Percentiles rank a stretch among this genome's conserved stretches.
phyloP scores from a whole-genome alignment of 2,329 filamentous ascomycete species.

The Neonectria hederae region DNA sequence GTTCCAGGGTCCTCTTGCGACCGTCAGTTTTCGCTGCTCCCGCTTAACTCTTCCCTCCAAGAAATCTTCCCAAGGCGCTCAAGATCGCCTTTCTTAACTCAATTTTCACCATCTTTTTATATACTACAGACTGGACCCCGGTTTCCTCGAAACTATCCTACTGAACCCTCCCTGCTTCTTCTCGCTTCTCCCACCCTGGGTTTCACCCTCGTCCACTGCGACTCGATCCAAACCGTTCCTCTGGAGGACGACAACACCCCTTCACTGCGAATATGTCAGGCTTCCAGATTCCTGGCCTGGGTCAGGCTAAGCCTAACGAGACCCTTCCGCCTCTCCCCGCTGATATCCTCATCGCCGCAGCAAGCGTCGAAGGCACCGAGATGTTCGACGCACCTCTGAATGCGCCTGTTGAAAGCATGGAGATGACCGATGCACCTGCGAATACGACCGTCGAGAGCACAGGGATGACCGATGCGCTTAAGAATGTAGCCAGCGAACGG shows the following conservation, averaged over 20 bases:
- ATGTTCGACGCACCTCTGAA: conserved; percentile 27
- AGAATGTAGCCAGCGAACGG: conserved; percentile 12
- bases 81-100: not conserved
- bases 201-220: not conserved
- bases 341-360: conserved; percentile 45
- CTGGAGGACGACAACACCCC: not conserved
- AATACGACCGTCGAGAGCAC: conserved; percentile 11
- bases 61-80: conserved; percentile 5
- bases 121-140: no score
- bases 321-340: conserved; percentile 50
- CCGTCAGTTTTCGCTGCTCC: not conserved
- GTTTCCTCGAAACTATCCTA: no score
- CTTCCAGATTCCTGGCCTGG: conserved; percentile 56
- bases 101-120: no score
- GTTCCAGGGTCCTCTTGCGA: conserved; percentile 27
- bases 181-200: not conserved
- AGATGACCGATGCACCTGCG: conserved; percentile 30
- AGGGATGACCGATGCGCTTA: conserved; percentile 33
- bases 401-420: conserved; percentile 22
- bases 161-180: not conserved
- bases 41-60: not conserved
- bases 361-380: conserved; percentile 40
- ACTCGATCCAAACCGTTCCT: not conserved
- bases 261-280: conserved; percentile 47
- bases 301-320: conserved; percentile 55